These are phyloP conservation scores for Beauveria medogensis DNA, from an alignment of 2,329 filamentous ascomycete species.

Conservation along the genomic window DNA sequence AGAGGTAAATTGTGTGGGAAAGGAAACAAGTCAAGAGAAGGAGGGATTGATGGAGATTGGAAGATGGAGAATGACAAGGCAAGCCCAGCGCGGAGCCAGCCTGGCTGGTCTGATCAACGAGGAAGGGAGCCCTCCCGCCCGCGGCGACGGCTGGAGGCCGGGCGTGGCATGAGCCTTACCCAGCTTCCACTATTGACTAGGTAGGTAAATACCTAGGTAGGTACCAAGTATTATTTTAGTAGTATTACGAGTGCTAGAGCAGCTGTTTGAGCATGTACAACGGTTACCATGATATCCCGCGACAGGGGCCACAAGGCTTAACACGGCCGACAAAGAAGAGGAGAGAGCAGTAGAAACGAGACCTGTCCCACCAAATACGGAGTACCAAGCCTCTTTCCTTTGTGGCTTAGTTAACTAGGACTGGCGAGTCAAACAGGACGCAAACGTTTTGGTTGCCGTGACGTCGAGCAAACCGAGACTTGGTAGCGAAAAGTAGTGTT, in stretches of 20 bases:
- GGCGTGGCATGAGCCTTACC: not conserved
- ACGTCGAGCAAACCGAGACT: not conserved
- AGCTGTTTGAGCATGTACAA: not conserved
- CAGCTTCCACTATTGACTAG: not conserved
- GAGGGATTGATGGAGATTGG: not conserved
- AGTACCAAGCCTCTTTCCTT: not conserved
- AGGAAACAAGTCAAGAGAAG: not conserved
- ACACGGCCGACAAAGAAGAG: not conserved
- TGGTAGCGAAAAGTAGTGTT: not conserved
- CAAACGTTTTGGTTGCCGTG: not conserved
- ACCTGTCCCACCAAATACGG: conserved; percentile 6
- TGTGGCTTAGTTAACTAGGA: not conserved
- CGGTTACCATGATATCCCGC: not conserved
- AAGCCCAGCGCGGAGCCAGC: not conserved
- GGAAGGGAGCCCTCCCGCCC: not conserved
- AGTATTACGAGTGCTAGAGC: too few relatives aligned
- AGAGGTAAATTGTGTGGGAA: not conserved
- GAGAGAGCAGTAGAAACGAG: not conserved
- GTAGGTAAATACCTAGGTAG: too few relatives aligned
- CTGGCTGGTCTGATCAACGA: conserved; percentile 8
- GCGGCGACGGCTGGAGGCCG: not conserved
- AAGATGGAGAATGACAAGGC: not conserved
- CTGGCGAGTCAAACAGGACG: not conserved
- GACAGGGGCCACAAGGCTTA: conserved; percentile 2
- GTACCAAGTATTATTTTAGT: too few relatives aligned